Percentiles rank a stretch among this genome's conserved stretches.
Conservation (phyloP, 768 basidiomycete species). For the Rhodosporidiobolus sp. region DNA sequence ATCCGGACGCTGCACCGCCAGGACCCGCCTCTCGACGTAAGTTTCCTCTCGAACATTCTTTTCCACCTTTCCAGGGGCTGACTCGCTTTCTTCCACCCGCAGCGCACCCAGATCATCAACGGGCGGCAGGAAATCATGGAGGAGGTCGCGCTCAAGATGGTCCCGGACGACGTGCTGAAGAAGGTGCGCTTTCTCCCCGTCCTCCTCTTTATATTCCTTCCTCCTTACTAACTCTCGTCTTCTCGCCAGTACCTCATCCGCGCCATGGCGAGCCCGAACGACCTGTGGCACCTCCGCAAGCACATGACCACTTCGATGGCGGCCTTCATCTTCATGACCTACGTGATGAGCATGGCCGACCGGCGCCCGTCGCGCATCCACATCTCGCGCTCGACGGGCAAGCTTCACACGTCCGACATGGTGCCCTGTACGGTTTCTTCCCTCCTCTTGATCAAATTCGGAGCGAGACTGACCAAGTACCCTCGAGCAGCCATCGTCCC, state of each 20-base stretch:
- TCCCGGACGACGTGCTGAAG: conserved; percentile 81
- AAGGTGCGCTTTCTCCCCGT: conserved; percentile 57
- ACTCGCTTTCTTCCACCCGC: not conserved
- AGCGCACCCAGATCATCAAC: conserved; percentile 64
- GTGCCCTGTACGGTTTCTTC: conserved; percentile 64
- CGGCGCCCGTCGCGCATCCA: conserved; percentile 81
- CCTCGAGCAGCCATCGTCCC: conserved; percentile 42
- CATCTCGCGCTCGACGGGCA: conserved; percentile 80
- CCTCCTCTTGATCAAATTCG: accelerated
- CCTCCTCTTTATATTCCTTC: not conserved
- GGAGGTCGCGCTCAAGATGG: conserved; percentile 78
- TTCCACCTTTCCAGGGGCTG: conserved; percentile 44
- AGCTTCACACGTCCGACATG: conserved; percentile 88
- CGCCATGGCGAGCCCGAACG: conserved; percentile 75
- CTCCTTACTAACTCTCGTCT: not conserved
- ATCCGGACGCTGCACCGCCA: conserved; percentile 51
- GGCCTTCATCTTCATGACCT: conserved; percentile 86
- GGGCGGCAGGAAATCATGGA: conserved; percentile 66
- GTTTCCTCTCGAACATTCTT: not conserved
- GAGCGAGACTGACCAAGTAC: not conserved
- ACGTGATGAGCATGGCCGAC: conserved; percentile 75
- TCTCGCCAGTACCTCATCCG: conserved; percentile 80
- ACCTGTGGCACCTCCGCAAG: conserved; percentile 95
- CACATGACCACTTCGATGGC: conserved; percentile 91
- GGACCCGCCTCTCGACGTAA: conserved; percentile 16